Evolutionary conservation across 805 yeast genomes (phyloP), one percentile per base, ranked within the genome.

Genomic region (Wickerhamomyces silvicola): DNA sequence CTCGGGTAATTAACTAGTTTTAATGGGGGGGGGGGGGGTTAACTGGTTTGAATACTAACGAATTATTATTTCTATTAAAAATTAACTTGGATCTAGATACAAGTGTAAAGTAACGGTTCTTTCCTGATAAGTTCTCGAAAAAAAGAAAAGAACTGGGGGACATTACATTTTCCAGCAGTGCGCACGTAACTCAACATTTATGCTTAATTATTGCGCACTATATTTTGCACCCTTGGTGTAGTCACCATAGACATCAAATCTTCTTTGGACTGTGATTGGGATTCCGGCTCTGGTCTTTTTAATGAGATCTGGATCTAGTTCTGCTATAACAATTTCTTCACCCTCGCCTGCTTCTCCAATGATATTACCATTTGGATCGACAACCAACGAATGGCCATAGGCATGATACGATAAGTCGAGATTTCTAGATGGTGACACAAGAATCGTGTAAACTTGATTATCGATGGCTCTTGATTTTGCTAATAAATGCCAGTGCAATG

Each of bases 401-500:
- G 83, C 79, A 44, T 75, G 82, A 51, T 78, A 78, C 14, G 60
- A 58, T 19, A 46, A 30, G 9, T 68, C 70, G 35, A 68, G 59
- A 55, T 86, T 85, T 54, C 97, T 73, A 2, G 95, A 87, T 5
- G 97, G 97, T 7, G 96, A 85, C 41, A 95, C 87, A 43, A 87
- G 59, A 19, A 92, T 68, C 7, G 81, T 78, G 43, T 73, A 83
- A 5, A 75, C 50, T 54, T 81, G 82, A 52, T 81, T 83, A 54
- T 83, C 94, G 9, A 83, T 72, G 4, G 92, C 83, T 43, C 92
- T 65, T 0, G 87, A 63, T 39, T 77, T 67, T 1, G 87, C 92
- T 39, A 83, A 64, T 37, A 81, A 63, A 47, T 79, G 82, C 94
- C 94, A 83, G 53, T 79, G 90, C 56, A 79, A 61, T 2, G 94